A percentile compares a stretch with the other conserved stretches of the same genome.
Conservation (phyloP, 2,329 filamentous ascomycete species). For the Paracorniculantispora psalliotae region DNA sequence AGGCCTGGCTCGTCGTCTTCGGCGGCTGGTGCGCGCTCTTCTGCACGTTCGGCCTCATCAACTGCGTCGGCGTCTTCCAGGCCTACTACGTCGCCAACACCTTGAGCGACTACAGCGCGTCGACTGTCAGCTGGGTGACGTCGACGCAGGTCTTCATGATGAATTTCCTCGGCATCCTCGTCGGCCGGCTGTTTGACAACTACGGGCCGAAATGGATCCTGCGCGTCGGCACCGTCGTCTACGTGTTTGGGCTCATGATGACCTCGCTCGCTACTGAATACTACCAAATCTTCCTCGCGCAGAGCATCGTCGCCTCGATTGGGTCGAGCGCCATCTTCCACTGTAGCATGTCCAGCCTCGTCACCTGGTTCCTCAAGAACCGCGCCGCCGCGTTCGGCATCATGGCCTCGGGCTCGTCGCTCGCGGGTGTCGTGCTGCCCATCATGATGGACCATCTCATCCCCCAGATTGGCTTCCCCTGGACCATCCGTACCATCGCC, state of each 20-base stretch:
- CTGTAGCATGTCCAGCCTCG: slow-evolving; percentile 35
- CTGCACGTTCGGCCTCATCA: slow-evolving; percentile 41
- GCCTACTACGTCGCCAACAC: slow-evolving; percentile 50
- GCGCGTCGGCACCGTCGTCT: slow-evolving; percentile 46
- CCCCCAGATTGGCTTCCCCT: slow-evolving; percentile 39
- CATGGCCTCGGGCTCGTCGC: slow-evolving; percentile 47
- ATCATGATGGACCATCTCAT: slow-evolving; percentile 56
- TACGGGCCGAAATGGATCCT: slow-evolving; percentile 58
- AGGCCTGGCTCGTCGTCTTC: slow-evolving; percentile 54
- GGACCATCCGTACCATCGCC: slow-evolving; percentile 44
- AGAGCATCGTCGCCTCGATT: slow-evolving; percentile 36
- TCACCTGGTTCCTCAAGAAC: slow-evolving; percentile 48
- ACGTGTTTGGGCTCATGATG: slow-evolving; percentile 64
- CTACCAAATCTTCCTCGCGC: slow-evolving; percentile 41
- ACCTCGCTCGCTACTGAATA: slow-evolving; percentile 44
- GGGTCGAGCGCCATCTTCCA: slow-evolving; percentile 41
- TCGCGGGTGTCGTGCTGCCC: slow-evolving; percentile 54
- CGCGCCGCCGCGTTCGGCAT: slow-evolving; percentile 51
- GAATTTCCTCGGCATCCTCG: slow-evolving; percentile 44
- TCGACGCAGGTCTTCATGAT: slow-evolving; percentile 47
- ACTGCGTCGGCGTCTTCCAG: slow-evolving; percentile 52
- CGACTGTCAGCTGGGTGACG: slow-evolving; percentile 55
- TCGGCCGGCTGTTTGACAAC: slow-evolving; percentile 60
- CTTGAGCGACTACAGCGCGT: slow-evolving; percentile 43
- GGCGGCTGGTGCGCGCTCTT: slow-evolving; percentile 41